phyloP scores from a whole-genome alignment of 2,329 filamentous ascomycete genomes.

The Rhynchosporium secalis region DNA sequence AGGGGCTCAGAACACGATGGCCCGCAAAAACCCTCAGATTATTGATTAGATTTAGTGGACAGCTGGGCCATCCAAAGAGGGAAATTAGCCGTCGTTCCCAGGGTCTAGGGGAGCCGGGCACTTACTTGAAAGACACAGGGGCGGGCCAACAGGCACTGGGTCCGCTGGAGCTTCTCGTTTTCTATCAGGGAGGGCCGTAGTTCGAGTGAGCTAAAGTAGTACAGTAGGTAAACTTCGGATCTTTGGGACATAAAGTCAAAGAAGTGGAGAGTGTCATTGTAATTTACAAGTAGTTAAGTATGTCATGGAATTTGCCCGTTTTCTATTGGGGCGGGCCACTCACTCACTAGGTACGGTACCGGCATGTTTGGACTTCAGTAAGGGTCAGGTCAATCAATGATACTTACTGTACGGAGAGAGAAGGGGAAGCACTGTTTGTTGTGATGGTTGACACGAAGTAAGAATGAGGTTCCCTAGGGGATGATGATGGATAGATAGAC shows the following conservation, averaged over 20 bases:
- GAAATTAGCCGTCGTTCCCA: conserved; percentile 4
- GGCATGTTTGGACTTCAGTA: too few species aligned
- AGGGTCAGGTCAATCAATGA: too few species aligned
- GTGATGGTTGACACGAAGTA: not conserved
- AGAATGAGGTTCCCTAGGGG: conserved; percentile 1
- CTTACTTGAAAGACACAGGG: not conserved
- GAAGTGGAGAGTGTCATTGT: not conserved
- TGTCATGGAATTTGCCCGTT: conserved; percentile 1
- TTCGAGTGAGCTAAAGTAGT: not conserved
- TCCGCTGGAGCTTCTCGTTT: too few species aligned
- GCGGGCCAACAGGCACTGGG: not conserved
- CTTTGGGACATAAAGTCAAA: not conserved
- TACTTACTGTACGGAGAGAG: too few species aligned
- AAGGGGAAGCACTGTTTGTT: not conserved
- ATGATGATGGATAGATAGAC: not conserved
- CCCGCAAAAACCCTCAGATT: not conserved
- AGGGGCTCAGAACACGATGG: not conserved
- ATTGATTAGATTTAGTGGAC: conserved; percentile 1
- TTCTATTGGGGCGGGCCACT: conserved; percentile 2
- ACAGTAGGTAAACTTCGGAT: not conserved
- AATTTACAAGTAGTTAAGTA: not conserved
- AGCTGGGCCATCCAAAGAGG: not conserved
- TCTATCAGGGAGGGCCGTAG: not conserved
- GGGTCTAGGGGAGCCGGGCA: conserved; percentile 4
- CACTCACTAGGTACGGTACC: too few species aligned